Percentiles rank a stretch among this genome's conserved stretches.
Conservation (phyloP, 106 monocot genomes). For the Chionographis japonica region DNA sequence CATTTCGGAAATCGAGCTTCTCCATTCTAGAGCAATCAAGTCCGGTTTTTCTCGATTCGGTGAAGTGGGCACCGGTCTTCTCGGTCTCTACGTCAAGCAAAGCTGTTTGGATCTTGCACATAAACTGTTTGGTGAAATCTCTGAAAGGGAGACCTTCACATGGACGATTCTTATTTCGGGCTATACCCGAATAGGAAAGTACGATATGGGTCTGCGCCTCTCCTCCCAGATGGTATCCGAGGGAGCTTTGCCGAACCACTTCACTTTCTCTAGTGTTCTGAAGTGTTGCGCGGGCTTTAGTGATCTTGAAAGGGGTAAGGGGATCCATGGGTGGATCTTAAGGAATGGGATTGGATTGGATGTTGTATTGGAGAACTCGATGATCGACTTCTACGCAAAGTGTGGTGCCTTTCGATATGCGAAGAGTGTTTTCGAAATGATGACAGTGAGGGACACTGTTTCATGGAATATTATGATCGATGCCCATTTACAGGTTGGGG, state of each 20-base stretch:
- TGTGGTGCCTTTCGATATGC: constrained; percentile 34
- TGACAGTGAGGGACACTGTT: constrained; percentile 42
- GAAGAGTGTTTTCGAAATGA: constrained; percentile 31
- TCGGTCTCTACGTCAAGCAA: constrained; percentile 25
- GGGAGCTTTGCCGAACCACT: constrained; percentile 34
- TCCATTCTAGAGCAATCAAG: constrained; percentile 45
- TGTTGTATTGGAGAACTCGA: constrained; percentile 48
- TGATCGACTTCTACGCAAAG: constrained; percentile 69
- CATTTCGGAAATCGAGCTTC: constrained; percentile 8
- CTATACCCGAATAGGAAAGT: constrained; percentile 17
- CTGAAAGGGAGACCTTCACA: constrained; percentile 16
- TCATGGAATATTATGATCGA: constrained; percentile 78
- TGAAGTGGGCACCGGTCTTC: constrained; percentile 21
- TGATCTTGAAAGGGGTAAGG: constrained; percentile 29
- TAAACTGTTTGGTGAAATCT: constrained; percentile 57
- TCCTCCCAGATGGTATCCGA: constrained; percentile 39
- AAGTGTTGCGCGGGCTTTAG: constrained; percentile 34
- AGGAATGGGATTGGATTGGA: constrained; percentile 48
- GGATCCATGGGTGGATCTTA: constrained; percentile 62
- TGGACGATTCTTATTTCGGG: constrained; percentile 61
- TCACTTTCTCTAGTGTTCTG: constrained; percentile 54
- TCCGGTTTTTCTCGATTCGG: constrained; percentile 10
- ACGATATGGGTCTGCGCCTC: constrained; percentile 23
- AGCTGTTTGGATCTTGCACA: constrained; percentile 27
- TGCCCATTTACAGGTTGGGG: constrained; percentile 34